phyloP scores from a whole-genome alignment of 1,284 basidiomycete species.

The Phellinidium pouzarii region DNA sequence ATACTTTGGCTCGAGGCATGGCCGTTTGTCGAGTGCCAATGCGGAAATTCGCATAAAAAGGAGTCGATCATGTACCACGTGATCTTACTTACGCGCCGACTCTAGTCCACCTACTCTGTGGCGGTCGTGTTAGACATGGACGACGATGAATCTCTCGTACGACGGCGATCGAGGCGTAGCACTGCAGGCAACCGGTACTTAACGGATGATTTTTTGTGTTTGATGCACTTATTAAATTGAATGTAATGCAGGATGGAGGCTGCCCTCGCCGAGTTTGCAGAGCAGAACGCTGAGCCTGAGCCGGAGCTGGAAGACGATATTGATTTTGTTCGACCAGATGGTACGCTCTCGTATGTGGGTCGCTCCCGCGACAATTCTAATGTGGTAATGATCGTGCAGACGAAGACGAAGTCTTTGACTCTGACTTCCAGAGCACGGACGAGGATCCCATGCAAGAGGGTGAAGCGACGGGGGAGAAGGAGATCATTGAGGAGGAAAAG shows the following conservation, averaged over 20 bases:
- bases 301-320: constrained; percentile 61
- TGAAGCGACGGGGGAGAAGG: constrained; percentile 47
- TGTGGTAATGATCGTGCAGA: constrained; percentile 35
- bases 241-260: constrained; percentile 53
- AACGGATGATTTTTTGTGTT: constrained; percentile 6
- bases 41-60: background rate
- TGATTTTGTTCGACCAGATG: constrained; percentile 61
- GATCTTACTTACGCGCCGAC: constrained; percentile 4
- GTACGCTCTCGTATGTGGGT: constrained; percentile 27
- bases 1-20: constrained; percentile 38
- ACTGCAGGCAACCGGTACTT: constrained; percentile 67
- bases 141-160: constrained; percentile 44
- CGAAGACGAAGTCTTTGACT: constrained; percentile 72
- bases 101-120: background rate
- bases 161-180: constrained; percentile 54
- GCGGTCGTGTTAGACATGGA: background rate
- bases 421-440: constrained; percentile 78
- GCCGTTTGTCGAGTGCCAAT: background rate
- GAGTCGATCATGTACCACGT: constrained; percentile 4
- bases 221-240: constrained; percentile 7
- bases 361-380: constrained; percentile 2
- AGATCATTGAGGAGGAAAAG: constrained; percentile 54
- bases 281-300: constrained; percentile 39
- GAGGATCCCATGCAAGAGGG: constrained; percentile 56
- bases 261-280: constrained; percentile 61